These are phyloP conservation scores for Spathaspora sp. DNA, from an alignment of 805 yeast species.

Conservation along the genomic window DNA sequence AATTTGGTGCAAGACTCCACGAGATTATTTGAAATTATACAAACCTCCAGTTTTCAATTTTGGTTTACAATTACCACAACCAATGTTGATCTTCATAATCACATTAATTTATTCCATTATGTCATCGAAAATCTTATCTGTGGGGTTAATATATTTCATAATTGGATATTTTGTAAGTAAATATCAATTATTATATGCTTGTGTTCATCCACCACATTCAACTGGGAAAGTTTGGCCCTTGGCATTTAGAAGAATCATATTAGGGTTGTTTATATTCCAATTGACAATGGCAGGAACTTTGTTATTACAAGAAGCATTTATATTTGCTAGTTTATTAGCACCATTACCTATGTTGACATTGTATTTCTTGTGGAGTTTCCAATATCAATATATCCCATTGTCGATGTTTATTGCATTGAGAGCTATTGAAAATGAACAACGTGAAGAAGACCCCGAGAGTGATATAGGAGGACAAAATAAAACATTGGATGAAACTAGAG, in stretches of 20 bases:
- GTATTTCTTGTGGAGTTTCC: conserved; percentile 72
- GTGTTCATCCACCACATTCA: conserved; percentile 94
- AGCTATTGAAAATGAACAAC: conserved; percentile 47
- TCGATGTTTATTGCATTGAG: conserved; percentile 83
- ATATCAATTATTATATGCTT: conserved; percentile 83
- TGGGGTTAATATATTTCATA: conserved; percentile 80
- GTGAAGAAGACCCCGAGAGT: conserved; percentile 11
- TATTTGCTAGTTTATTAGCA: conserved; percentile 63
- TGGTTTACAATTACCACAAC: conserved; percentile 89
- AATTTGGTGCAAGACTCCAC: conserved; percentile 74
- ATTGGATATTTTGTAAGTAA: conserved; percentile 87
- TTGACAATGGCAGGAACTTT: conserved; percentile 90
- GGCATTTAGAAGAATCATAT: conserved; percentile 73
- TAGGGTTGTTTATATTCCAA: conserved; percentile 83
- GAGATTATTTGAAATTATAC: conserved; percentile 72
- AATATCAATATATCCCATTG: conserved; percentile 75
- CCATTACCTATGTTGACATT: conserved; percentile 76
- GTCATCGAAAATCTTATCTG: conserved; percentile 80
- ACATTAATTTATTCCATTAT: conserved; percentile 84
- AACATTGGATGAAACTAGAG: conserved; percentile 79
- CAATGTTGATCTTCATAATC: conserved; percentile 78
- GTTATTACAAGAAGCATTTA: conserved; percentile 75
- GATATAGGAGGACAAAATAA: conserved; percentile 11
- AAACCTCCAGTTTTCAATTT: conserved; percentile 91
- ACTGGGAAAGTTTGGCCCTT: conserved; percentile 97